phyloP scores from a whole-genome alignment of 2,329 filamentous ascomycete genomes.

The Penicillium sp. region DNA sequence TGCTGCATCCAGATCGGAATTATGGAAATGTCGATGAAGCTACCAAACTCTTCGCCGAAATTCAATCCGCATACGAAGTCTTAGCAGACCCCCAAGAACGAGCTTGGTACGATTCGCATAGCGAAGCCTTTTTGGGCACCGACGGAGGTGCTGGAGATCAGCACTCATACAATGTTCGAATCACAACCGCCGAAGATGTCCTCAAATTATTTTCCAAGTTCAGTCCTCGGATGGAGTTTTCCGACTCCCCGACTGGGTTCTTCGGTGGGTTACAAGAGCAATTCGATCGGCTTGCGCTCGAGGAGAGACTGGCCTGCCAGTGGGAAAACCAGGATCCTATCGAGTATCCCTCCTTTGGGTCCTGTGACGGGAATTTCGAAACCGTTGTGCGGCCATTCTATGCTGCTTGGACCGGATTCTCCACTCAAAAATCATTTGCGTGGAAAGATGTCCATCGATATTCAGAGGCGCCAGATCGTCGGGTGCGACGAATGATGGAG shows the following conservation, averaged over 20 bases:
- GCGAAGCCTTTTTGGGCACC: slow-evolving; percentile 76
- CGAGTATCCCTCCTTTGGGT: slow-evolving; percentile 82
- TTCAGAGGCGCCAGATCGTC: slow-evolving; percentile 83
- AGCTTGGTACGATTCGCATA: slow-evolving; percentile 96
- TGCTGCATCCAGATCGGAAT: slow-evolving; percentile 94
- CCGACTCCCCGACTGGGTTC: slow-evolving; percentile 79
- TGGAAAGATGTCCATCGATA: slow-evolving; percentile 87
- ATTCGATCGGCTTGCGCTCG: slow-evolving; percentile 77
- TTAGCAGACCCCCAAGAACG: slow-evolving; percentile 93
- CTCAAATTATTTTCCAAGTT: slow-evolving; percentile 77
- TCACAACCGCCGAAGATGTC: slow-evolving; percentile 81
- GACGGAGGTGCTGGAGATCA: slow-evolving; percentile 52
- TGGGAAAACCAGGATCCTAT: slow-evolving; percentile 63
- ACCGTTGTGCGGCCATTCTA: slow-evolving; percentile 80
- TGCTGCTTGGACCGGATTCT: slow-evolving; percentile 74
- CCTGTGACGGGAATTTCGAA: slow-evolving; percentile 74
- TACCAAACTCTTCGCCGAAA: slow-evolving; percentile 83
- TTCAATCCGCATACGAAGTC: slow-evolving; percentile 94
- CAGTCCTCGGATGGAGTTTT: slow-evolving; percentile 74
- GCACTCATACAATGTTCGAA: slow-evolving; percentile 68
- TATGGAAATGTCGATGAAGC: slow-evolving; percentile 80
- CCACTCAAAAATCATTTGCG: slow-evolving; percentile 80
- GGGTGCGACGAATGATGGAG: slow-evolving; percentile 81
- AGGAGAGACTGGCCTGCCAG: slow-evolving; percentile 75
- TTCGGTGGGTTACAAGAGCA: slow-evolving; percentile 75